Evolutionary conservation across 169 alveolate species (phyloP).

Genomic region (Plasmodium cynomolgi): DNA sequence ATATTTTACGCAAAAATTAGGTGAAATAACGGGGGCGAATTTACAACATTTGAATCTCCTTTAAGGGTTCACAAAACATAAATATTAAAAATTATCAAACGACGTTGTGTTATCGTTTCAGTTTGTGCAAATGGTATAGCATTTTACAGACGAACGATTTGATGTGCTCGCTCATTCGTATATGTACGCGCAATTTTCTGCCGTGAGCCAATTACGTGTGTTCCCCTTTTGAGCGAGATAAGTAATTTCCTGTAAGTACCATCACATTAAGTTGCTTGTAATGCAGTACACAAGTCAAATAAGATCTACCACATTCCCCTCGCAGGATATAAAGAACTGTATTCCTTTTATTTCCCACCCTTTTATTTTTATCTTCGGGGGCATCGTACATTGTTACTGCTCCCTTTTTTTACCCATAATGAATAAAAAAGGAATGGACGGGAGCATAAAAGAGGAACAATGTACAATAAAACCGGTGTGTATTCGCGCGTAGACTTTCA

Average conservation of each 20-base stretch:
- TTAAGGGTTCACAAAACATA: neutral
- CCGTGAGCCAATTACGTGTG: neutral
- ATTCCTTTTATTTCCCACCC: neutral
- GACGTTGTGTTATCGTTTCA: neutral
- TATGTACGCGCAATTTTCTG: neutral
- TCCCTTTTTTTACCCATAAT: neutral
- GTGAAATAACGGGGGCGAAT: neutral
- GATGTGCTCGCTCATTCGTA: neutral
- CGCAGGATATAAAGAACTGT: neutral
- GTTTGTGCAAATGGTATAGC: neutral
- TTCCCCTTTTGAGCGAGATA: neutral
- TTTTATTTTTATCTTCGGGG: neutral
- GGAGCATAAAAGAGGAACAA: neutral
- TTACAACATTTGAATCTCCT: neutral
- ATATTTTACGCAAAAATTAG: neutral
- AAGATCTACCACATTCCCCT: neutral
- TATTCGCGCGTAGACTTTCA: neutral
- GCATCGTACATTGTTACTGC: neutral
- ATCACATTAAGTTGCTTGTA: neutral
- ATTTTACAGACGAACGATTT: neutral
- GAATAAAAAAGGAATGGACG: neutral
- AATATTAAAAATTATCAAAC: neutral
- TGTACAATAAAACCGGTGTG: neutral
- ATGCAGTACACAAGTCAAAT: neutral
- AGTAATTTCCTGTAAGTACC: neutral